These are phyloP conservation scores for Senna tora DNA, from an alignment of 306 rosid species.

Conservation along the genomic window DNA sequence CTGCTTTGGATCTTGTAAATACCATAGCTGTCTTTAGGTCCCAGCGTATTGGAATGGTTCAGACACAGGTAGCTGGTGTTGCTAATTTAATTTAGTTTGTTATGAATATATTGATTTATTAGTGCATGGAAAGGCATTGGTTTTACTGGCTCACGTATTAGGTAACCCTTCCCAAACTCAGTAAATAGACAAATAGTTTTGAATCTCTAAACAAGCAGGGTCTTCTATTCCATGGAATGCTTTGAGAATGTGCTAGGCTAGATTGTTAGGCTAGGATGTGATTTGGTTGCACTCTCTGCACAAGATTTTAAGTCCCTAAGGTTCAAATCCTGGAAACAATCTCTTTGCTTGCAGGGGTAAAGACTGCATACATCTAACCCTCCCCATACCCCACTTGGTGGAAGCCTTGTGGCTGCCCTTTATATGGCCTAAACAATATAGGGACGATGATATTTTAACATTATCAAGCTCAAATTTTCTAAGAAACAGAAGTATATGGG, in stretches of 20 bases:
- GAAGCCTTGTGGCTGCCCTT: no score
- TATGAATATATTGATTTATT: conserved; percentile 15
- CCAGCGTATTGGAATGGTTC: conserved; percentile 96
- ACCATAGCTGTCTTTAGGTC: conserved; percentile 79
- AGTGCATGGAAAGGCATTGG: conserved; percentile 17
- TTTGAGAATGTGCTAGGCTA: conserved; percentile 28
- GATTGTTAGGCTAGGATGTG: conserved; percentile 8
- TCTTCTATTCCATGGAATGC: conserved; percentile 10
- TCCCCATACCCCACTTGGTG: no score
- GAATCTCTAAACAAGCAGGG: conserved; percentile 10
- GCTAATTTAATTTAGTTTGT: conserved; percentile 21
- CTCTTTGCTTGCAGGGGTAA: no score
- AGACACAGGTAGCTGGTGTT: conserved; percentile 68
- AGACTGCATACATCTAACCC: no score
- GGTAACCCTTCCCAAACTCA: conserved; percentile 32
- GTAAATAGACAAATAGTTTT: conserved; percentile 8
- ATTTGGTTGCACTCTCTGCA: neutral
- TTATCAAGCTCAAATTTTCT: no score
- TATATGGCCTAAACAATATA: no score
- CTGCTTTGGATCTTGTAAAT: conserved; percentile 74
- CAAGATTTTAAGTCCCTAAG: neutral
- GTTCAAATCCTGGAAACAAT: no score
- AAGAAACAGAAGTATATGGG: no score
- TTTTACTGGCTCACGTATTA: conserved; percentile 5
- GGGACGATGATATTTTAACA: no score